These are phyloP conservation scores for Talaromyces marneffei DNA, from an alignment of 2,329 filamentous ascomycete species.

Conservation along the genomic window DNA sequence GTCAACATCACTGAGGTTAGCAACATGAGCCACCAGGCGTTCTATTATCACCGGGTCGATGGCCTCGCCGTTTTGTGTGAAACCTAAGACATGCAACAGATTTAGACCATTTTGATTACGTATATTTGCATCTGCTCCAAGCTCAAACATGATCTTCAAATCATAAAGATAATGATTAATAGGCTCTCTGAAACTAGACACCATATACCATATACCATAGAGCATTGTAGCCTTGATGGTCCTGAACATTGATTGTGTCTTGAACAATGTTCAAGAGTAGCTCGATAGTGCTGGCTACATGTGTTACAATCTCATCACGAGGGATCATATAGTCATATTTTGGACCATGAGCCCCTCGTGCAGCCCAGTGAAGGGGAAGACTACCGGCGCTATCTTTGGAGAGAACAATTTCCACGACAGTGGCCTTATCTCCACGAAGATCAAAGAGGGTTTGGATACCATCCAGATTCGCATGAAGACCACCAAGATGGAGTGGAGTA, in stretches of 20 bases:
- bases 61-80: constrained; percentile 7
- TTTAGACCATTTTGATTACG: background rate
- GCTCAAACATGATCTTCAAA: constrained; percentile 7
- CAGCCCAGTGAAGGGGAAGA: constrained; percentile 12
- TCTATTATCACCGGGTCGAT: constrained; percentile 10
- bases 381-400: constrained; percentile 3
- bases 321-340: constrained; percentile 5
- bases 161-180: background rate
- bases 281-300: constrained; percentile 1
- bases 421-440: background rate
- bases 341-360: constrained; percentile 1
- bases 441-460: constrained; percentile 7
- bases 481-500: constrained; percentile 8
- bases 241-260: constrained; percentile 6
- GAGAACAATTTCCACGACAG: constrained; percentile 3
- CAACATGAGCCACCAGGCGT: constrained; percentile 7
- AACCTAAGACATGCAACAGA: constrained; percentile 9
- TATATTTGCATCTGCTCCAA: background rate
- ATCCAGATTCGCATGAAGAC: constrained; percentile 6
- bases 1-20: constrained; percentile 8
- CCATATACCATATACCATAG: constrained; percentile 10
- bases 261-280: constrained; percentile 6
- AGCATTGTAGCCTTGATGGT: constrained; percentile 6
- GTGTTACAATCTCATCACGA: background rate
- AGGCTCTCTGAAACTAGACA: background rate